Conservation (phyloP, 2,329 filamentous ascomycete species). For the Herpotrichia juniperi region DNA sequence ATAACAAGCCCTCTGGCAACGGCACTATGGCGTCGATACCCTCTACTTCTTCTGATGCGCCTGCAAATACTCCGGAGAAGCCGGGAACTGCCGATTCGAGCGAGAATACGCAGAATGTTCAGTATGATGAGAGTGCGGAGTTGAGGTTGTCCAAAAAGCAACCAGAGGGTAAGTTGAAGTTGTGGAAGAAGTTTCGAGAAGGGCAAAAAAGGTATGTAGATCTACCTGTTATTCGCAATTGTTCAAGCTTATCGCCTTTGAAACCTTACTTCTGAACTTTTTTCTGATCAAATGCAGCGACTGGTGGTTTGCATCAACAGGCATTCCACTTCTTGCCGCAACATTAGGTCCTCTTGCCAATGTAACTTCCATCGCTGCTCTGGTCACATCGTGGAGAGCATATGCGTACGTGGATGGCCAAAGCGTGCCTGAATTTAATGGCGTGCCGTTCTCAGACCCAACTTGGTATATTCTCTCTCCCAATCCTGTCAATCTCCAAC, state of each 20-base stretch:
- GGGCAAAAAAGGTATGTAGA: conserved; percentile 19
- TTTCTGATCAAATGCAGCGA: conserved; percentile 29
- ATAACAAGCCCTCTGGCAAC: conserved; percentile 2
- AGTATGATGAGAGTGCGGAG: conserved; percentile 2
- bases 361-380: conserved; percentile 82
- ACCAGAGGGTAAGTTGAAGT: conserved; percentile 3
- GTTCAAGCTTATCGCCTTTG: too few relatives aligned
- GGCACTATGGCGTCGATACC: conserved; percentile 12
- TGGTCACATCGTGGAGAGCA: conserved; percentile 81
- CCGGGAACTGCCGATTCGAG: conserved; percentile 8
- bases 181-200: conserved; percentile 16
- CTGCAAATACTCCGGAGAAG: conserved; percentile 8
- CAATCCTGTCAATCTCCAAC: too few relatives aligned
- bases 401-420: conserved; percentile 56
- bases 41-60: conserved; percentile 3
- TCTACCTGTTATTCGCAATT: neutral
- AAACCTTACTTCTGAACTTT: too few relatives aligned
- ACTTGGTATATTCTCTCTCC: conserved; percentile 60
- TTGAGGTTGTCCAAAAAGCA: neutral
- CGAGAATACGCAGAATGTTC: conserved; percentile 5
- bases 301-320: conserved; percentile 49
- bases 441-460: conserved; percentile 69
- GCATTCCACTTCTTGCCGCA: conserved; percentile 71
- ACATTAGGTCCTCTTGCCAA: conserved; percentile 87
- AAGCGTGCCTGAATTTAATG: conserved; percentile 57